Evolutionary conservation across 2,329 filamentous ascomycete species (phyloP).

Genomic region (Moelleriella libera): DNA sequence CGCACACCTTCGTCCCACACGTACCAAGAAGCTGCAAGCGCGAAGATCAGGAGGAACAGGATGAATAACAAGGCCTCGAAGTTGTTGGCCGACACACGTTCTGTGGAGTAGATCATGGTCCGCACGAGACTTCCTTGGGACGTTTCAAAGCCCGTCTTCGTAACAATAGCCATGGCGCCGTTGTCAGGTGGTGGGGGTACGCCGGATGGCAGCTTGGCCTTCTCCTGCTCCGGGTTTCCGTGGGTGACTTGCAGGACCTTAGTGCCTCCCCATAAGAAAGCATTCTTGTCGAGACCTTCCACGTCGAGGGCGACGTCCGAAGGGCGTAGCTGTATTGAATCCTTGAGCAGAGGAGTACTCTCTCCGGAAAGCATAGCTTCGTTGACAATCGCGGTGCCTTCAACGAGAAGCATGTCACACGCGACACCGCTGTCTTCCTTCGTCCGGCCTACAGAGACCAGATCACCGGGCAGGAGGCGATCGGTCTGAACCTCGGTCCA

Average conservation of each 20-base stretch:
- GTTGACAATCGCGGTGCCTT: conserved; percentile 94
- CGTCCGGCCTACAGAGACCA: conserved; percentile 82
- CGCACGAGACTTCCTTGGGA: conserved; percentile 94
- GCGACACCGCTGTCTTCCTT: conserved; percentile 96
- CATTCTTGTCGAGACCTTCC: conserved; percentile 89
- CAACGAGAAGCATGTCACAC: conserved; percentile 90
- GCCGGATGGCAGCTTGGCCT: conserved; percentile 57
- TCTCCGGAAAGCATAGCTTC: conserved; percentile 98
- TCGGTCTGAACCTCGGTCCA: conserved; percentile 87
- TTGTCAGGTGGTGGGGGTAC: conserved; percentile 81
- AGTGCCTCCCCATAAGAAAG: conserved; percentile 92
- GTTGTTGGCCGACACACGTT: conserved; percentile 97
- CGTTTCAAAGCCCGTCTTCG: conserved; percentile 97
- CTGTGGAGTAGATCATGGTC: conserved; percentile 99
- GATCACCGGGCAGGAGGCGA: conserved; percentile 80
- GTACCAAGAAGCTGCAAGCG: conserved; percentile 95
- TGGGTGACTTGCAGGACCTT: conserved; percentile 95
- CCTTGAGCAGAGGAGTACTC: conserved; percentile 91
- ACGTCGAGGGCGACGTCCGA: conserved; percentile 67
- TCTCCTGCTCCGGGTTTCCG: conserved; percentile 62
- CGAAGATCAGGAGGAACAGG: conserved; percentile 89
- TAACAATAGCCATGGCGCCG: conserved; percentile 83
- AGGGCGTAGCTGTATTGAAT: conserved; percentile 84
- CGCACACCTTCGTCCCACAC: conserved; percentile 95
- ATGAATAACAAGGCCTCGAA: conserved; percentile 95